phyloP scores from a whole-genome alignment of 495 filamentous ascomycete genomes.

The Trichodelitschia bisporula region DNA sequence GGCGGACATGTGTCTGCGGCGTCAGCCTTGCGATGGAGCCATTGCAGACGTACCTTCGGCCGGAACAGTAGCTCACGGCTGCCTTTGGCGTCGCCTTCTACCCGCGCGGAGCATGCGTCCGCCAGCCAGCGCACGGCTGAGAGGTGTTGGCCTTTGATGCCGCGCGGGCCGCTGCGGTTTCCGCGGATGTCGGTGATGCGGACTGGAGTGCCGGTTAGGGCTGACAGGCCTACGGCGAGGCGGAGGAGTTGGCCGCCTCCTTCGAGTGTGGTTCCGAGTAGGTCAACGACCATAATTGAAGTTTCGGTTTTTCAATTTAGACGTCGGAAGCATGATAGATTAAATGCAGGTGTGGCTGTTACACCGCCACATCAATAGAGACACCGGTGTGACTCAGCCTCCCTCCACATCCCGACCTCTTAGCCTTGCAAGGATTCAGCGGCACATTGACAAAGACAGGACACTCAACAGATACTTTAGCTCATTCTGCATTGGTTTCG shows the following conservation, averaged over 20 bases:
- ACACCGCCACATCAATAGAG: too few species aligned
- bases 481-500: too few species aligned
- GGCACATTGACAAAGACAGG: too few species aligned
- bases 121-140: slow-evolving; percentile 42
- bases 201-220: slow-evolving; percentile 38
- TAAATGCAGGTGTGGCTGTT: too few species aligned
- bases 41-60: too few species aligned
- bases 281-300: neutral
- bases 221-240: slow-evolving; percentile 41
- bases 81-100: slow-evolving; percentile 23
- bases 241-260: slow-evolving; percentile 69
- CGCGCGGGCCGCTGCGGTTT: slow-evolving; percentile 29
- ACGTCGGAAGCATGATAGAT: too few species aligned
- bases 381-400: too few species aligned
- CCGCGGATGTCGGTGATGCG: slow-evolving; percentile 44
- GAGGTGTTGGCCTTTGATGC: slow-evolving; percentile 55
- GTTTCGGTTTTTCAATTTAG: neutral
- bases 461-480: too few species aligned
- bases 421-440: too few species aligned
- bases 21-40: too few species aligned
- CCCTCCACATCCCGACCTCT: too few species aligned
- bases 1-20: too few species aligned
- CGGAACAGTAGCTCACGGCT: slow-evolving; percentile 17
- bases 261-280: slow-evolving; percentile 34
- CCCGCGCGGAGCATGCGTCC: slow-evolving; percentile 30